Percentiles rank a stretch among this genome's conserved stretches.
Conservation (phyloP, 306 rosid genomes). For the Abrus precatorius region DNA sequence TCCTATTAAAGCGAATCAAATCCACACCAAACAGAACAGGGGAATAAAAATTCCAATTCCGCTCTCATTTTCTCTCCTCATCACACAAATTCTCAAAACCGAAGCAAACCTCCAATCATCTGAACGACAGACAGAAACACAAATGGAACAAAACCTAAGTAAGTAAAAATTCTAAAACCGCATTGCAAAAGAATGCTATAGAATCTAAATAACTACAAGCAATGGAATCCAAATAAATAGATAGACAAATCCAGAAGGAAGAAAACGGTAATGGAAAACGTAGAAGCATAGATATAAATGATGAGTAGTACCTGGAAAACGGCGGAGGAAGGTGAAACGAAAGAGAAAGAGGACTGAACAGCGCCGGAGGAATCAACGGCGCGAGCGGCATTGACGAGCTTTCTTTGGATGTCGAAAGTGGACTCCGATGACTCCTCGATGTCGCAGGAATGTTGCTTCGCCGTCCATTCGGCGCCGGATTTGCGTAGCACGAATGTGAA, state of each 20-base stretch:
- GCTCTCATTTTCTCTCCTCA: neutral
- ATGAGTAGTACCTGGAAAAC: constrained; percentile 71
- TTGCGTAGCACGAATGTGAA: constrained; percentile 70
- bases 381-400: constrained; percentile 65
- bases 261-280: neutral
- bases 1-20: too few relatives aligned
- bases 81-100: neutral
- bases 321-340: constrained; percentile 64
- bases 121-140: neutral
- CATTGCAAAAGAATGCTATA: neutral
- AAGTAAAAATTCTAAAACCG: neutral
- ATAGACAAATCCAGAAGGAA: neutral
- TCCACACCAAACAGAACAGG: neutral
- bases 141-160: neutral
- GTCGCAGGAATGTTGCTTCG: constrained; percentile 65
- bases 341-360: constrained; percentile 75
- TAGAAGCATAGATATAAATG: neutral
- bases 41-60: neutral
- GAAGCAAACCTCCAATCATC: neutral
- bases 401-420: constrained; percentile 74
- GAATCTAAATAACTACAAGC: neutral
- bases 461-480: constrained; percentile 72
- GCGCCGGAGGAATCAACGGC: constrained; percentile 68
- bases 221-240: neutral
- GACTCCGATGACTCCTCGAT: constrained; percentile 70